A percentile compares a stretch with the other conserved stretches of the same genome.
phyloP scores from a whole-genome alignment of 1,284 basidiomycete genomes.

The Apiotrichum brassicae region DNA sequence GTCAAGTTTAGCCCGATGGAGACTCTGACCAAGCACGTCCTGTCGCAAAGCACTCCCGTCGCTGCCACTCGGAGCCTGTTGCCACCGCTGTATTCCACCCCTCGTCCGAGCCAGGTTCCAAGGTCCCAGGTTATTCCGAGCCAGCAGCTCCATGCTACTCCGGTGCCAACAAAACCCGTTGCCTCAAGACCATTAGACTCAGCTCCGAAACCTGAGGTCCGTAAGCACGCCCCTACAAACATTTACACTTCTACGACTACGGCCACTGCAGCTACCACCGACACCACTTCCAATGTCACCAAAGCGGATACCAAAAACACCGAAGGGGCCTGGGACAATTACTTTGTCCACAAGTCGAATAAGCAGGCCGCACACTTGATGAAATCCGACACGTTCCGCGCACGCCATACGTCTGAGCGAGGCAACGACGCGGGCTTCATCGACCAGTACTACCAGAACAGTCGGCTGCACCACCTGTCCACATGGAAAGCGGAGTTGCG shows the following conservation, averaged over 20 bases:
- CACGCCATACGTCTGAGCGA: conserved; percentile 66
- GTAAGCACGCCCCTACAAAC: too few relatives aligned
- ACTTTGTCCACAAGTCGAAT: conserved; percentile 54
- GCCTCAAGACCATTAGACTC: too few relatives aligned
- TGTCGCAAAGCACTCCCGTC: not conserved
- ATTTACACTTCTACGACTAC: too few relatives aligned
- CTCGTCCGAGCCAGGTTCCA: not conserved
- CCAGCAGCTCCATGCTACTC: too few relatives aligned
- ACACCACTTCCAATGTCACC: not conserved
- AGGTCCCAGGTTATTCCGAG: not conserved
- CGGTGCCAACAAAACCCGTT: too few relatives aligned
- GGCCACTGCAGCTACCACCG: not conserved
- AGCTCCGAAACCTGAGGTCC: too few relatives aligned
- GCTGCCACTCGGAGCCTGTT: conserved; percentile 1
- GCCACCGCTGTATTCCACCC: not conserved
- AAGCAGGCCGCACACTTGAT: conserved; percentile 65
- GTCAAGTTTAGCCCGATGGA: not conserved
- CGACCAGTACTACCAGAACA: conserved; percentile 83
- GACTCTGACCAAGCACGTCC: not conserved
- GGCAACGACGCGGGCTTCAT: conserved; percentile 74
- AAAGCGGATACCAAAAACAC: conserved; percentile 4
- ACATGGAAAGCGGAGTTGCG: conserved; percentile 89
- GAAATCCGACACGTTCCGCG: conserved; percentile 74
- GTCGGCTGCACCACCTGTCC: conserved; percentile 81
- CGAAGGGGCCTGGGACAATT: conserved; percentile 44